Base-by-base conservation (phyloP, 768 basidiomycete species). In the Crassisporium funariophilum region DNA sequence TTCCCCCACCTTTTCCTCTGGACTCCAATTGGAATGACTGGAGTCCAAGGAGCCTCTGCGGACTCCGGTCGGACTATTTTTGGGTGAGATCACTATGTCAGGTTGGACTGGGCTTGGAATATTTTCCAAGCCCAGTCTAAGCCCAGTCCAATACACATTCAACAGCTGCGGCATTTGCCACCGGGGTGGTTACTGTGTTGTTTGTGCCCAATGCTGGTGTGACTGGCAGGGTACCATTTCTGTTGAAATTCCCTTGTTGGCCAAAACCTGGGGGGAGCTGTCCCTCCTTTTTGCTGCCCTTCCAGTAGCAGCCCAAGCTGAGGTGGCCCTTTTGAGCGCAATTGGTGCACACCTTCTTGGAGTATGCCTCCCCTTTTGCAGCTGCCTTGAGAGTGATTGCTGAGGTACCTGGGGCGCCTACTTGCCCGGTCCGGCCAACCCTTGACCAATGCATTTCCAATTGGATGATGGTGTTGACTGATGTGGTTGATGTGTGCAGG, bases 221-320 rank as follows among this genome's bases (percentile, higher is more conserved):
- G n/a, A n/a, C n/a, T n/a, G n/a, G n/a, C n/a, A n/a, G n/a, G n/a
- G n/a, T n/a, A n/a, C n/a, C n/a, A n/a, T n/a, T n/a, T n/a, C n/a
- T n/a, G n/a, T n/a, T n/a, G n/a, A n/a, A n/a, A n/a, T 37, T 40
- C 7, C 52, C 41, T n/a, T 48, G 19, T 16, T 44, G 35, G 12
- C 57, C 41, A 20, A 60, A 63, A 10, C 52, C 50, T 2, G 47
- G 37, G 0, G 63, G 66, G 31, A 61, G 63, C 40, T 72, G 69
- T 6, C 70, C 69, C 33, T 68, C 67, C 29, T 69, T 71, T 10
- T 68, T 66, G 13, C 68, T 64, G 0, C 70, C 69, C 9, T 51
- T 51, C 52, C 55, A 61, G 56, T 64, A 73, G 46, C 69, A 71
- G 4, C 61, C 48, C 3, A 52, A 55, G 3, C 55, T 55, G 5